Conservation (phyloP, 2,329 filamentous ascomycete species). For the Laburnicola sp. region DNA sequence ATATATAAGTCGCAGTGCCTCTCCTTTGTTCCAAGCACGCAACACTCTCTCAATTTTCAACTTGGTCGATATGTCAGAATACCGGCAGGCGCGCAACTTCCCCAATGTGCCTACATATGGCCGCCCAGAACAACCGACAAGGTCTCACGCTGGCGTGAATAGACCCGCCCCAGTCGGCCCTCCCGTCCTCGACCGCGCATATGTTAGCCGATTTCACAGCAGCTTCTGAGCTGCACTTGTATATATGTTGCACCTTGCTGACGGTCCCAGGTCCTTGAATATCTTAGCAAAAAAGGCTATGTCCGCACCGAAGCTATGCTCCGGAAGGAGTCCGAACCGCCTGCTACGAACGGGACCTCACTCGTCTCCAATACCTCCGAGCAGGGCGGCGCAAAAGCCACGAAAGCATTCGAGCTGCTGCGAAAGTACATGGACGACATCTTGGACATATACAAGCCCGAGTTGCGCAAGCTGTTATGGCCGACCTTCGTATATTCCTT, state of each 20-base stretch:
- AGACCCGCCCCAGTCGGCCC: too few species aligned
- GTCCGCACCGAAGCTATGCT: slow-evolving; percentile 90
- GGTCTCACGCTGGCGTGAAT: too few species aligned
- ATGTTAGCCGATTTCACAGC: background rate
- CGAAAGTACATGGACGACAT: slow-evolving; percentile 87
- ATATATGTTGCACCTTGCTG: slow-evolving; percentile 6
- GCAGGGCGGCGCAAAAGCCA: slow-evolving; percentile 73
- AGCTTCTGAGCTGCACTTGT: background rate
- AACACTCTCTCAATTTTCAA: background rate
- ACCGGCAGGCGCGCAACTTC: background rate
- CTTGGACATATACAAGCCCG: slow-evolving; percentile 89
- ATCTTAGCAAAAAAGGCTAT: slow-evolving; percentile 93
- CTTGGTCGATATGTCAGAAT: background rate
- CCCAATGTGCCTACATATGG: background rate
- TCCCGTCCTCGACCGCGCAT: background rate
- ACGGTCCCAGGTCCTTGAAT: slow-evolving; percentile 75
- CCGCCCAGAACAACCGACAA: too few species aligned
- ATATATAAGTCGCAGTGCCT: background rate
- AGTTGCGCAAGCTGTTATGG: slow-evolving; percentile 86
- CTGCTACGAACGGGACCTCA: slow-evolving; percentile 82
- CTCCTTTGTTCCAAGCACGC: background rate
- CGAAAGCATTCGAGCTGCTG: slow-evolving; percentile 71
- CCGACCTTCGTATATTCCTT: slow-evolving; percentile 94
- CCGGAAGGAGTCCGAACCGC: slow-evolving; percentile 81
- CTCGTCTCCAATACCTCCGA: slow-evolving; percentile 68